Base-by-base conservation (phyloP, 306 rosid species). In the Dalbergia cochinchinensis region DNA sequence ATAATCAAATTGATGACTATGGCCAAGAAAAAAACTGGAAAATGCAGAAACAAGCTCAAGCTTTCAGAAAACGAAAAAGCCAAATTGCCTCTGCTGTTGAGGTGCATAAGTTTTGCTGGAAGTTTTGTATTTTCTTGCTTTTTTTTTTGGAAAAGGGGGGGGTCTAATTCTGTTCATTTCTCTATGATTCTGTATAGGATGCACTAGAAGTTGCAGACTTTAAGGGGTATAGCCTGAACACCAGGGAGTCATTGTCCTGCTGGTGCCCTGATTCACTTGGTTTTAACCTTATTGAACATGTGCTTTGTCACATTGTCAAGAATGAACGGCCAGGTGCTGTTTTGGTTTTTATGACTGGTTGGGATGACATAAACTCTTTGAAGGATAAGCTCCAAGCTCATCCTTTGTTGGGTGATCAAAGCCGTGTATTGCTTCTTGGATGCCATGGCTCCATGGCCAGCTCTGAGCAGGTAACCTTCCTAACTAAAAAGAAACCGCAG, bases 401-500 rank as follows among this genome's bases (percentile, higher is more conserved):
- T 85, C 96, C 93, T 75, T 72, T 90, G 31, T 86, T 96, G 83
- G 98, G 99, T 2, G 96, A 96, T 84, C 85, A 87, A 18, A 85
- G 82, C 78, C 80, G 11, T 68, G 96, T 96, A 34, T 82, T 90
- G 86, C 85, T 96, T 86, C 88, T 96, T 57, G 92, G 93, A 54
- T 93, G 96, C 76, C 98, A 96, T 80, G 99, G 99, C 65, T 93
- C 99, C 37, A 96, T 93, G 99, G 94, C 92, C 67, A 96, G 97
- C 87, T 80, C 99, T 54, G 99, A 93, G 84, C 99, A 96, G 97
- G 98, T 96, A 69, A 79, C 37, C 77, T 72, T 80, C 16, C 45
- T 71, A 79, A 51, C 64, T 66, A 77, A 71, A 65, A 65, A 58
- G 74, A 60, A 61, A 79, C 22, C 60, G 3, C 34, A 31, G 19